These are phyloP conservation scores for Pontederia crassipes DNA, from an alignment of 176 grass and related monocot genomes.

Conservation along the genomic window DNA sequence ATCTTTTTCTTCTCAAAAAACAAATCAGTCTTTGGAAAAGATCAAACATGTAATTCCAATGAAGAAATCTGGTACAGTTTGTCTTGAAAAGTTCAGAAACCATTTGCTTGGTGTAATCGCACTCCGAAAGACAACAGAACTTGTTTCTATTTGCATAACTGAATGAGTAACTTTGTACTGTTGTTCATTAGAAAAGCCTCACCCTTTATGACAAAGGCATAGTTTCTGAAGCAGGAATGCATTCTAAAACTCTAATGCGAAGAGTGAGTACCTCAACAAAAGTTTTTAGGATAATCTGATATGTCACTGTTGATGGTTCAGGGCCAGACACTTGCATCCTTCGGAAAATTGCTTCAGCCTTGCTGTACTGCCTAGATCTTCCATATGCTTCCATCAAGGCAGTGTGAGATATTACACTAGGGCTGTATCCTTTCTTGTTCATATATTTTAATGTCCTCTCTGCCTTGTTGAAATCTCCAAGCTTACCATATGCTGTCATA, in stretches of 20 bases:
- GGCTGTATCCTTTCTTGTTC: constrained; percentile 60
- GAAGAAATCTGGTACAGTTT: too few relatives aligned
- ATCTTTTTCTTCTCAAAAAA: too few relatives aligned
- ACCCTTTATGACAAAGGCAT: too few relatives aligned
- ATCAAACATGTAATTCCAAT: too few relatives aligned
- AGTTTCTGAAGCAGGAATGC: background rate
- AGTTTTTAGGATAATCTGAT: constrained; percentile 87
- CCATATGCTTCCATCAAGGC: constrained; percentile 90
- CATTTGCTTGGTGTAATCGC: too few relatives aligned
- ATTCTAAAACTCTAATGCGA: too few relatives aligned
- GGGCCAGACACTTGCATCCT: constrained; percentile 83
- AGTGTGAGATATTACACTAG: constrained; percentile 86
- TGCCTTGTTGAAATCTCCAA: constrained; percentile 68
- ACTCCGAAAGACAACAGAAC: too few relatives aligned
- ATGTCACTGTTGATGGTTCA: constrained; percentile 78
- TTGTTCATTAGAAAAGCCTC: too few relatives aligned
- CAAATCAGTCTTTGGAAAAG: too few relatives aligned
- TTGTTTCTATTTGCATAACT: too few relatives aligned
- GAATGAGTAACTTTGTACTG: too few relatives aligned
- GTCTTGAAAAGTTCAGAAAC: too few relatives aligned
- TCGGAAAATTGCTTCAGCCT: constrained; percentile 70
- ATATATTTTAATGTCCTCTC: constrained; percentile 76
- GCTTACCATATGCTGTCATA: constrained; percentile 75
- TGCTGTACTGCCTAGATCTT: constrained; percentile 69
- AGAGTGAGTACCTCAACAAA: constrained; percentile 75